A percentile compares a stretch with the other conserved stretches of the same genome.
Conservation (phyloP, 2,329 filamentous ascomycete species). For the Juglanconis juglandina region DNA sequence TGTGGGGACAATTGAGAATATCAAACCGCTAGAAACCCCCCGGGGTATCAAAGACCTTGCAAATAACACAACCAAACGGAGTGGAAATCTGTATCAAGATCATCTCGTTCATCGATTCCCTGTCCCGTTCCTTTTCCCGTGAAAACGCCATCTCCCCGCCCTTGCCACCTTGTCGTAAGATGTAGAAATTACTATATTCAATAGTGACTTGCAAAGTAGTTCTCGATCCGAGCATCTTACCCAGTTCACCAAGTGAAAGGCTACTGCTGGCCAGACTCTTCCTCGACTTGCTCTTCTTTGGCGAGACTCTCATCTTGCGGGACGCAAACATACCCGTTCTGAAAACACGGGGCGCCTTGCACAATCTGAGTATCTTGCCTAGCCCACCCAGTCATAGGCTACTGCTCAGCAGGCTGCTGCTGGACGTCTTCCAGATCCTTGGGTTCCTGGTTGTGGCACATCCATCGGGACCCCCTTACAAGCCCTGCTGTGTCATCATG, state of each 20-base stretch:
- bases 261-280: too few species aligned
- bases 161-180: background rate
- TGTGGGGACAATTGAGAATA: background rate
- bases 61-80: conserved; percentile 4
- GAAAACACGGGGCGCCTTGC: too few species aligned
- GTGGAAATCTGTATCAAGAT: conserved; percentile 4
- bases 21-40: conserved; percentile 4
- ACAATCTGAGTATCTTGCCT: too few species aligned
- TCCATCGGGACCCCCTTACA: conserved; percentile 30
- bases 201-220: background rate
- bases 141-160: conserved; percentile 5
- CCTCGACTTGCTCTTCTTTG: too few species aligned
- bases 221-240: too few species aligned
- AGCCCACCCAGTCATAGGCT: too few species aligned
- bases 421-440: background rate
- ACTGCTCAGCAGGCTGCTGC: background rate
- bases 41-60: conserved; percentile 17
- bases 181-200: background rate
- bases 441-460: background rate
- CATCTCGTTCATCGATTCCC: conserved; percentile 8
- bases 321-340: too few species aligned
- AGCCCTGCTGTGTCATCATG: conserved; percentile 53
- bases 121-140: conserved; percentile 2
- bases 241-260: too few species aligned
- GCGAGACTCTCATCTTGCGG: too few species aligned